Conservation (phyloP, 768 basidiomycete genomes). For the Chalciporus pseudorubinellus region DNA sequence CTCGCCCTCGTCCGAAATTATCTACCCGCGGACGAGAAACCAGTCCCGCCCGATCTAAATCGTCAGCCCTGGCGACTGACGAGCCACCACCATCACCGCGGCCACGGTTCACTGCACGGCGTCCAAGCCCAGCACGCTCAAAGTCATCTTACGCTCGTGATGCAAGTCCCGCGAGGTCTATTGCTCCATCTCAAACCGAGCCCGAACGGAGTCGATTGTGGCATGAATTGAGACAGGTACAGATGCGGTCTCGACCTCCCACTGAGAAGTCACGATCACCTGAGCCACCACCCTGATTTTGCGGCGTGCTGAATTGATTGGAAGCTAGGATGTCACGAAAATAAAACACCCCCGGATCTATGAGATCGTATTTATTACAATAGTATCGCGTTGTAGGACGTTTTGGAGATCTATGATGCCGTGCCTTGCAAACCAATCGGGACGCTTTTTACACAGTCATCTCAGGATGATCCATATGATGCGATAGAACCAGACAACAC, state of each 20-base stretch:
- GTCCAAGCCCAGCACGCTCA: conserved; percentile 40
- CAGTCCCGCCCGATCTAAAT: conserved; percentile 33
- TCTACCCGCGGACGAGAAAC: conserved; percentile 28
- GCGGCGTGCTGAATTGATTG: conserved; percentile 12
- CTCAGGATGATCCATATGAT: background rate
- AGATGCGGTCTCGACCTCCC: conserved; percentile 43
- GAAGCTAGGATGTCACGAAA: conserved; percentile 9
- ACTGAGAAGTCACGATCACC: conserved; percentile 42
- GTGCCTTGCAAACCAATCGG: background rate
- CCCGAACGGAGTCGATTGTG: conserved; percentile 47
- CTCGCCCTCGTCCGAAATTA: conserved; percentile 27
- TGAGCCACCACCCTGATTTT: conserved; percentile 36
- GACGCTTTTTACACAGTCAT: too few relatives aligned
- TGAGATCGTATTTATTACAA: conserved; percentile 16
- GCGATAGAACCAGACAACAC: background rate
- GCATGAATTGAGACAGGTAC: conserved; percentile 53
- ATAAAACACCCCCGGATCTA: background rate
- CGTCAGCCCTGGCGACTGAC: conserved; percentile 21
- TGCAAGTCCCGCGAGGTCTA: conserved; percentile 27
- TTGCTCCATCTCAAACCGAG: conserved; percentile 33
- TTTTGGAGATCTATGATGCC: background rate
- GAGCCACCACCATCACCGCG: conserved; percentile 29
- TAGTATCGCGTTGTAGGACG: background rate
- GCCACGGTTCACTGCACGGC: conserved; percentile 37
- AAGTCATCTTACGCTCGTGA: conserved; percentile 27